Evolutionary conservation across 768 basidiomycete genomes (phyloP).

Genomic region (Boletus barrowsii): DNA sequence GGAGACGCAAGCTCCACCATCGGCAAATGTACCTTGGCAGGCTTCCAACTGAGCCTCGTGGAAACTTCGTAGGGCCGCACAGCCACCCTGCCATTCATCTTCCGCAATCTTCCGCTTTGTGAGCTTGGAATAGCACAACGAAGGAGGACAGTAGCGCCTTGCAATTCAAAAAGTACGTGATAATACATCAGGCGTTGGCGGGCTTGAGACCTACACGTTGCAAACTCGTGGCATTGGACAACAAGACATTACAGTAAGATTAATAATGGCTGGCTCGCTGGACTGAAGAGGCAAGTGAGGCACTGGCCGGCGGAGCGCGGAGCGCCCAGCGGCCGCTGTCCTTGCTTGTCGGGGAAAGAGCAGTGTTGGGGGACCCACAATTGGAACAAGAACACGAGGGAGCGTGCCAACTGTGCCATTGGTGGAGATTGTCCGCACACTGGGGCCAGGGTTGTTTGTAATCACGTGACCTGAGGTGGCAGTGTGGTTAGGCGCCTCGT

Average conservation of each 20-base stretch:
- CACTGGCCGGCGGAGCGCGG: slow-evolving; percentile 6
- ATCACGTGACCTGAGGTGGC: slow-evolving; percentile 18
- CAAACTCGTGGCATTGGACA: slow-evolving; percentile 3
- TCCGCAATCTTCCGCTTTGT: not conserved
- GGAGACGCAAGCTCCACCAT: not conserved
- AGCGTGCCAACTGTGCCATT: too few relatives aligned
- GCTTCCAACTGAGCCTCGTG: slow-evolving; percentile 21
- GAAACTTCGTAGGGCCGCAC: slow-evolving; percentile 18
- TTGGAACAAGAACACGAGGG: not conserved
- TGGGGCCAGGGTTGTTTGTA: too few relatives aligned
- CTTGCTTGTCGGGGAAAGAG: slow-evolving; percentile 18
- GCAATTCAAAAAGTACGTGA: slow-evolving; percentile 15
- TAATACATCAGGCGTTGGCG: slow-evolving; percentile 8
- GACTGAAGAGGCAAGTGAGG: not conserved
- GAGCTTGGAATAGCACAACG: not conserved
- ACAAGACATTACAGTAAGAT: not conserved
- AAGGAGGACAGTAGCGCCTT: not conserved
- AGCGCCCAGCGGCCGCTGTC: slow-evolving; percentile 11
- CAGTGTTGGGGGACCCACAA: slow-evolving; percentile 4
- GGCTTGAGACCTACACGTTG: slow-evolving; percentile 21
- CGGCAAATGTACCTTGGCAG: slow-evolving; percentile 16
- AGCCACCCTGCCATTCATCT: slow-evolving; percentile 17
- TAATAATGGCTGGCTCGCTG: not conserved
- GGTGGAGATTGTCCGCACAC: too few relatives aligned
- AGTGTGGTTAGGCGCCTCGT: not conserved